These are phyloP conservation scores for Ilyonectria robusta DNA, from an alignment of 2,329 filamentous ascomycete species.

Conservation along the genomic window DNA sequence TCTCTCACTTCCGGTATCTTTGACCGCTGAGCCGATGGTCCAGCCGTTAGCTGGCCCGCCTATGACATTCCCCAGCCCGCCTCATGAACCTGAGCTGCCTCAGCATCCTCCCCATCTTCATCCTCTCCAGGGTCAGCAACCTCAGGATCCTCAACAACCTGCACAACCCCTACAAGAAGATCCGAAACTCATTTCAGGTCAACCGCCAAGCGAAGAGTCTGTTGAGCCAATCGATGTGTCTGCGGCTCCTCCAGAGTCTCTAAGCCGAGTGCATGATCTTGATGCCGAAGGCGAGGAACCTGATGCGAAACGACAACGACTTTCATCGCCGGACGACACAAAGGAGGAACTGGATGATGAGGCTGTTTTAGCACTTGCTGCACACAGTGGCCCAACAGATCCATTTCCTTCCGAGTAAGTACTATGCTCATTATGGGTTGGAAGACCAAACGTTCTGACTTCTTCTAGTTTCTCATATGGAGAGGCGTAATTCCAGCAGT, in stretches of 20 bases:
- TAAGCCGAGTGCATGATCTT: slow-evolving; percentile 28
- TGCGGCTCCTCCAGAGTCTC: slow-evolving; percentile 19
- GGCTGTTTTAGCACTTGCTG: slow-evolving; percentile 63
- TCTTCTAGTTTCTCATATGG: slow-evolving; percentile 56
- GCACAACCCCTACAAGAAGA: slow-evolving; percentile 31
- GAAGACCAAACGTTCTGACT: slow-evolving; percentile 23
- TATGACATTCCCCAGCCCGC: slow-evolving; percentile 42
- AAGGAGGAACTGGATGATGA: slow-evolving; percentile 62
- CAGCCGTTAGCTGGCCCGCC: slow-evolving; percentile 11
- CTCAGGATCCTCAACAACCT: slow-evolving; percentile 26
- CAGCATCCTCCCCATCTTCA: slow-evolving; percentile 42
- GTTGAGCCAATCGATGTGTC: slow-evolving; percentile 24
- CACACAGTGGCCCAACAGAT: slow-evolving; percentile 57
- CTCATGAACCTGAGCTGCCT: slow-evolving; percentile 30
- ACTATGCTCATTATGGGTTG: background rate
- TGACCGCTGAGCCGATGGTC: background rate
- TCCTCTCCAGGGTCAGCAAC: slow-evolving; percentile 33
- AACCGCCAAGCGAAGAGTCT: background rate
- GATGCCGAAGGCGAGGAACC: slow-evolving; percentile 53
- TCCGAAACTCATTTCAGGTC: slow-evolving; percentile 9
- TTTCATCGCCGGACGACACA: slow-evolving; percentile 49
- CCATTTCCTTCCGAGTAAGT: slow-evolving; percentile 61
- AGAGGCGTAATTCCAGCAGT: slow-evolving; percentile 52
- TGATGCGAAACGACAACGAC: slow-evolving; percentile 57
- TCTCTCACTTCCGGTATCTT: background rate